Evolutionary conservation across 768 basidiomycete species (phyloP), one percentile per base, ranked within the genome.

Genomic region (Sistotremastrum suecicum): DNA sequence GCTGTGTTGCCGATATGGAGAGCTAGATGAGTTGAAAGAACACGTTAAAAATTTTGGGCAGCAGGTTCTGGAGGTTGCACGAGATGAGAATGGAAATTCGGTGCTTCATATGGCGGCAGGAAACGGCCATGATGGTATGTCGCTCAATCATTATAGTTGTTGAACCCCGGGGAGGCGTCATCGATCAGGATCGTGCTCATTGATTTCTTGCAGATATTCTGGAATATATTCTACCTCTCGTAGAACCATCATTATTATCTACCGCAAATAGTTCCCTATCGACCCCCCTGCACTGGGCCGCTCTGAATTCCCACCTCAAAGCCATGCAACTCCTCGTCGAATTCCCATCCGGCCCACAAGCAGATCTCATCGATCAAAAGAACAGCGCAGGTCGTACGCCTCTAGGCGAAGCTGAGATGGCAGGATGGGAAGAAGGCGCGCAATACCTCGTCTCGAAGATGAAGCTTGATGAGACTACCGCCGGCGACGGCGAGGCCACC

Each of bases 261-360:
- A 64, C 68, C 0, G 74, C 73, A 48, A 97, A 95, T 57, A 60
- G 59, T 31, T 70, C 84, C 0, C 71, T 77, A 43, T 92, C 91
- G 29, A 92, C 86, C 2, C 72, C 92, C 5, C 63, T 95, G 5
- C 92, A 97, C 56, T 95, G 91, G 91, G 90, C 91, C 0, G 76
- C 84, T 2, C 60, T 90, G 37, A 97, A 95, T 60, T 66, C 72
- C 2, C 91, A 92, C 53, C 72, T 94, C 3, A 57, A 62, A 5
- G 58, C 78, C 41, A 69, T 72, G 1, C 70, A 79, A 58, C 68
- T 65, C 34, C 73, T 89, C 32, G 74, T 88, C 7, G 60, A 68
- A 43, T 71, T 69, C 51, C 63, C 72, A 0, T 55, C 52, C 20
- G 43, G 29, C 42, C n/a, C 28, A 41, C 32, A 30, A 5, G 29